Evolutionary conservation across 1,284 basidiomycete genomes (phyloP).

Genomic region (Marasmius oreades): DNA sequence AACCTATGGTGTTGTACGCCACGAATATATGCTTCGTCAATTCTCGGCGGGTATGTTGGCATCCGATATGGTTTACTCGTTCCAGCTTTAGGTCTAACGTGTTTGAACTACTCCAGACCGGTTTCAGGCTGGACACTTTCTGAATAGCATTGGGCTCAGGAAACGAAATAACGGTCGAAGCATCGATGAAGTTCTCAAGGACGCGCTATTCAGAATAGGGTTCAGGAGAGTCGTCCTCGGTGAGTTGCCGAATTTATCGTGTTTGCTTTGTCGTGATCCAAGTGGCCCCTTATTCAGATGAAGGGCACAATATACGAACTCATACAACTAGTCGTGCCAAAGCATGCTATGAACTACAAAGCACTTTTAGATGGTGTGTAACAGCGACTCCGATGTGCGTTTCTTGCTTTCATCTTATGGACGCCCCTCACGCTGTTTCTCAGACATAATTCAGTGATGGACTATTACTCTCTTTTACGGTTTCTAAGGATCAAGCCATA

Average conservation of each 20-base stretch:
- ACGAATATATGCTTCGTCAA: neutral
- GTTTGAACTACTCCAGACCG: no score
- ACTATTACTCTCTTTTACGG: constrained; percentile 6
- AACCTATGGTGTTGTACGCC: neutral
- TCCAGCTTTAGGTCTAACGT: no score
- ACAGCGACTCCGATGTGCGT: constrained; percentile 12
- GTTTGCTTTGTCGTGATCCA: neutral
- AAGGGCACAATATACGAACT: constrained; percentile 9
- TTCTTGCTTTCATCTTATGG: neutral
- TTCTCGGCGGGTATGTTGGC: neutral
- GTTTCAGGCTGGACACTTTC: no score
- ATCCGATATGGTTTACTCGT: no score
- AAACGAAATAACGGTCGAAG: no score
- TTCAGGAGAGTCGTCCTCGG: neutral
- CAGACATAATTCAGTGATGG: constrained; percentile 10
- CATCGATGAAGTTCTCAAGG: no score
- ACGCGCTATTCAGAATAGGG: no score
- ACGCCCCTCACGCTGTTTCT: neutral
- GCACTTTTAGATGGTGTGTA: constrained; percentile 7
- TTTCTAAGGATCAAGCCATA: constrained; percentile 6
- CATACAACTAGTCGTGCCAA: neutral
- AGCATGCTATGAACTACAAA: constrained; percentile 6
- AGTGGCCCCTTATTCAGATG: neutral
- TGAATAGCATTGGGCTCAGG: no score
- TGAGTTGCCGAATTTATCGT: neutral